These are phyloP conservation scores for Leptographium wingfieldii DNA, from an alignment of 2,329 filamentous ascomycete genomes.

Conservation along the genomic window DNA sequence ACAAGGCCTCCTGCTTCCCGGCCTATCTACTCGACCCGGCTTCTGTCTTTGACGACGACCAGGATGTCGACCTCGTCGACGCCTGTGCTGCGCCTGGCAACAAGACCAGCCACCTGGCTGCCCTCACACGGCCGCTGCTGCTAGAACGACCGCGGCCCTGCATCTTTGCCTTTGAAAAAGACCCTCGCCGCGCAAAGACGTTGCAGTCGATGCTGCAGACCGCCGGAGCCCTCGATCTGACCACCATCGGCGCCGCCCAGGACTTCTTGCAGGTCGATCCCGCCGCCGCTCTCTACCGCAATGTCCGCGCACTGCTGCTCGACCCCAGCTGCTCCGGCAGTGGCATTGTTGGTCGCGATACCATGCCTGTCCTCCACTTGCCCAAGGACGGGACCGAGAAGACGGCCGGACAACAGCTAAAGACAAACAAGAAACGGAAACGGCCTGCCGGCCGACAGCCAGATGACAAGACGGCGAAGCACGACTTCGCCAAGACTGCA, in stretches of 20 bases:
- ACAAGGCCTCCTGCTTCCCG: constrained; percentile 95
- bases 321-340: constrained; percentile 95
- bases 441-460: constrained; percentile 10
- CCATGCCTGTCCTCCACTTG: constrained; percentile 56
- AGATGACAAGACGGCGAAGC: not conserved
- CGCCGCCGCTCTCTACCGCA: constrained; percentile 40
- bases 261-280: constrained; percentile 77
- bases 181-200: constrained; percentile 56
- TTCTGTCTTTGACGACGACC: constrained; percentile 16
- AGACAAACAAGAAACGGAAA: constrained; percentile 32
- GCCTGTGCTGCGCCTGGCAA: constrained; percentile 92
- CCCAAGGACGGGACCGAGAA: constrained; percentile 18
- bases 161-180: constrained; percentile 73
- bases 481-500: not conserved
- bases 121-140: constrained; percentile 42
- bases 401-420: constrained; percentile 2
- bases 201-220: constrained; percentile 73
- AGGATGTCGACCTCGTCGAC: constrained; percentile 70
- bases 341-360: constrained; percentile 82
- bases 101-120: constrained; percentile 88
- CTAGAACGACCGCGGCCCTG: not conserved
- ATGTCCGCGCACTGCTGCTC: constrained; percentile 72
- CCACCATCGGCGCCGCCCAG: constrained; percentile 57
- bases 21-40: constrained; percentile 70
- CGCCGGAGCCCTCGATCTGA: constrained; percentile 50